These are phyloP conservation scores for Pugionium dolabratum DNA, from an alignment of 345 rosid genomes.

Conservation along the genomic window DNA sequence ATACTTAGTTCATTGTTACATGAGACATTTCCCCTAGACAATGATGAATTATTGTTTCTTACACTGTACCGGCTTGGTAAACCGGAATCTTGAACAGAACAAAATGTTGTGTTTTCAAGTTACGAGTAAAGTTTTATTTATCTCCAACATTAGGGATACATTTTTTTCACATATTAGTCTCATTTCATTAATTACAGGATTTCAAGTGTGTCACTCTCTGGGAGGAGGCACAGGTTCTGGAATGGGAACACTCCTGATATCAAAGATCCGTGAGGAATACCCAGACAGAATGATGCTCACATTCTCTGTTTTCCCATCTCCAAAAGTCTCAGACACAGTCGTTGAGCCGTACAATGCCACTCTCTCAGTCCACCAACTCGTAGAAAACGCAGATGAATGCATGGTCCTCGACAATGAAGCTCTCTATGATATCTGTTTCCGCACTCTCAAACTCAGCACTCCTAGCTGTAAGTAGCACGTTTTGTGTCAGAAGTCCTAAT, in stretches of 20 bases:
- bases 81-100: not conserved
- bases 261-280: slow-evolving; percentile 94
- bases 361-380: slow-evolving; percentile 95
- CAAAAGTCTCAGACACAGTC: slow-evolving; percentile 96
- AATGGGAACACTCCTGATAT: slow-evolving; percentile 92
- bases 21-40: not conserved
- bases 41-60: not conserved
- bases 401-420: too few relatives aligned
- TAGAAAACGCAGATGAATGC: slow-evolving; percentile 95
- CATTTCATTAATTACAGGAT: slow-evolving; percentile 45
- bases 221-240: slow-evolving; percentile 99
- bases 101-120: too few relatives aligned
- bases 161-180: not conserved
- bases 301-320: too few relatives aligned
- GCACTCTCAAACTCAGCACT: slow-evolving; percentile 93
- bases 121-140: too few relatives aligned
- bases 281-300: slow-evolving; percentile 99
- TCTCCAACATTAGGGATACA: not conserved
- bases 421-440: slow-evolving; percentile 96
- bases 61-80: not conserved
- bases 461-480: slow-evolving; percentile 94
- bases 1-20: not conserved
- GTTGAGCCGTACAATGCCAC: slow-evolving; percentile 98
- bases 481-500: too few relatives aligned
- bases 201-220: slow-evolving; percentile 95